phyloP scores from a whole-genome alignment of 805 yeast genomes.

The Blastobotrys americana region DNA sequence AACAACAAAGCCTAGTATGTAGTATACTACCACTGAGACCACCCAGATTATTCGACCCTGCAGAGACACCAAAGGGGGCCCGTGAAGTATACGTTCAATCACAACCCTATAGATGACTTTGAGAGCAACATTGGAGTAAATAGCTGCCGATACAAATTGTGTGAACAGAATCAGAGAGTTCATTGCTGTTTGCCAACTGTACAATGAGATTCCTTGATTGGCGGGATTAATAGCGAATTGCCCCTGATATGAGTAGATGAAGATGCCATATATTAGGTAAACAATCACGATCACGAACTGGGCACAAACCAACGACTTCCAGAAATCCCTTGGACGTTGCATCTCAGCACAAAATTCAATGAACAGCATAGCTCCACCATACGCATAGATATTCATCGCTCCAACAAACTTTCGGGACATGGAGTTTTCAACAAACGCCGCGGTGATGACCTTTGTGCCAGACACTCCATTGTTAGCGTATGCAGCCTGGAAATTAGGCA shows the following conservation, averaged over 20 bases:
- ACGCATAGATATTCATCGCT: conserved; percentile 37
- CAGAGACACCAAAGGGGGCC: conserved; percentile 28
- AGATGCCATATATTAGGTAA: conserved; percentile 36
- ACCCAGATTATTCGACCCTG: conserved; percentile 33
- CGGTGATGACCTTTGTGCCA: conserved; percentile 6
- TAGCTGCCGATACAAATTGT: conserved; percentile 36
- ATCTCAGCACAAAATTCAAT: conserved; percentile 41
- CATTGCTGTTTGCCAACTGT: conserved; percentile 29
- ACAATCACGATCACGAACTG: conserved; percentile 33
- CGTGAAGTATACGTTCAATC: conserved; percentile 27
- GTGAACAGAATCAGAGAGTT: conserved; percentile 32
- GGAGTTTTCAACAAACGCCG: conserved; percentile 6
- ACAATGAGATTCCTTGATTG: conserved; percentile 33
- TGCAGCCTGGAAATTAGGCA: conserved; percentile 28
- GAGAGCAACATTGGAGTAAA: conserved; percentile 39
- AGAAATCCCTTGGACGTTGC: conserved; percentile 39
- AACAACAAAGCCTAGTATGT: conserved; percentile 36
- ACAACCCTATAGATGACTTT: conserved; percentile 37
- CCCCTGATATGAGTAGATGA: conserved; percentile 37
- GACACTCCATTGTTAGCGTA: conserved; percentile 4
- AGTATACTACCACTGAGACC: conserved; percentile 31
- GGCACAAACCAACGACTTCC: conserved; percentile 40
- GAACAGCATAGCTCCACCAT: conserved; percentile 42
- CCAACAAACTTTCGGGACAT: conserved; percentile 10
- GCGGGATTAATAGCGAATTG: conserved; percentile 32